Percentiles rank a stretch among this genome's conserved stretches.
Conservation (phyloP, 441 rosid species). For the Theobroma grandiflorum region DNA sequence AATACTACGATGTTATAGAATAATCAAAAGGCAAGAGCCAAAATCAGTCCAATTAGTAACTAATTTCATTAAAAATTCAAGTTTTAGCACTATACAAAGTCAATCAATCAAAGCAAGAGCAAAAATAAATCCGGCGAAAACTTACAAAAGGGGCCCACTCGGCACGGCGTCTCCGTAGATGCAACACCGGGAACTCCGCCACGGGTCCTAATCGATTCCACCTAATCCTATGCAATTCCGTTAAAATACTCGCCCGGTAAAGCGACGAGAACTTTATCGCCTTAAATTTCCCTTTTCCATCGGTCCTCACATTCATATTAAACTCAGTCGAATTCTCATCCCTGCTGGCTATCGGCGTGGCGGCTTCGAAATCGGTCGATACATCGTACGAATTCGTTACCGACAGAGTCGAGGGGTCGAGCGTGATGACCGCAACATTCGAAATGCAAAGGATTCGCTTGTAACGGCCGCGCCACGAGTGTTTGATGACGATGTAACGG, state of each 20-base stretch:
- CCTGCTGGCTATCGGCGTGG: constrained; percentile 75
- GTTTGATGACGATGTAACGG: constrained; percentile 87
- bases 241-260: constrained; percentile 83
- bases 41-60: not conserved
- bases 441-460: constrained; percentile 93
- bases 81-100: constrained; percentile 1
- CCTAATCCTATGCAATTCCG: constrained; percentile 85
- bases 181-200: constrained; percentile 91
- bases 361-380: constrained; percentile 79
- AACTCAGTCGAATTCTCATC: constrained; percentile 88
- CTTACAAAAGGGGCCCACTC: constrained; percentile 94
- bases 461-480: constrained; percentile 99
- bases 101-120: not conserved
- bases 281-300: constrained; percentile 93
- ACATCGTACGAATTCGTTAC: constrained; percentile 89
- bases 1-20: not conserved
- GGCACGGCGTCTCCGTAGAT: constrained; percentile 76
- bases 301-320: constrained; percentile 81
- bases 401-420: constrained; percentile 81
- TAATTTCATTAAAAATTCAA: constrained; percentile 10
- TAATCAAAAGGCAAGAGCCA: not conserved
- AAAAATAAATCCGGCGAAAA: constrained; percentile 14
- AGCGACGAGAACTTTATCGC: constrained; percentile 84
- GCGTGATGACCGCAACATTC: constrained; percentile 67
- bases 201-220: constrained; percentile 71